A percentile compares a stretch with the other conserved stretches of the same genome.
These are phyloP conservation scores for Oropetium thomaeum DNA, from an alignment of 176 grass and related monocot genomes.

Conservation along the genomic window DNA sequence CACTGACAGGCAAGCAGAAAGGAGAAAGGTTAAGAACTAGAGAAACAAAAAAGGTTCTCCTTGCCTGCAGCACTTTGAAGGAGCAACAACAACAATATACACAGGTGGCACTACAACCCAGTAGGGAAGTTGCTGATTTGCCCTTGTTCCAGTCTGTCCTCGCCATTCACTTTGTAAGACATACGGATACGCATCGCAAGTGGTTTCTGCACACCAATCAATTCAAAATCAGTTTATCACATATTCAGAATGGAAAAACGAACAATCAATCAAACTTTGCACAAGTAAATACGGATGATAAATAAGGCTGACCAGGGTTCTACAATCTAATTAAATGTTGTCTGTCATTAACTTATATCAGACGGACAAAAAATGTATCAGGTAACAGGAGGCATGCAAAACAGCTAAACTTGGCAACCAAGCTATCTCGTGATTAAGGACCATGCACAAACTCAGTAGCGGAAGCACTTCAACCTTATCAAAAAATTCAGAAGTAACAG, in stretches of 20 bases:
- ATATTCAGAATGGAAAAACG: neutral
- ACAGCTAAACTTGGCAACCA: conserved; percentile 1
- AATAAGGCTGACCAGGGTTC: neutral
- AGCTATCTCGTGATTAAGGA: neutral
- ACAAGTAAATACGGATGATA: conserved; percentile 25
- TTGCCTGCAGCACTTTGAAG: conserved; percentile 30
- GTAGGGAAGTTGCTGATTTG: conserved; percentile 90
- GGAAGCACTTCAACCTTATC: conserved; percentile 15
- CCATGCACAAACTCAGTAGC: neutral
- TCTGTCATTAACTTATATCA: neutral
- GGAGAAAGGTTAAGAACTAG: conserved; percentile 32
- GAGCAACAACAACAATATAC: conserved; percentile 30
- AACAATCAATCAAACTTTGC: neutral
- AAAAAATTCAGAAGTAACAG: neutral
- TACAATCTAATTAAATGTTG: neutral
- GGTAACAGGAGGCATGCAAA: neutral
- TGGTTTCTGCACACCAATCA: conserved; percentile 57
- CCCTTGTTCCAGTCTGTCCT: conserved; percentile 90
- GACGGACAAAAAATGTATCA: neutral
- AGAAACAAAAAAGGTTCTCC: conserved; percentile 4
- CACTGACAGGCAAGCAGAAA: conserved; percentile 26
- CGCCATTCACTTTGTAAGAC: conserved; percentile 84
- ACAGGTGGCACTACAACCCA: conserved; percentile 60
- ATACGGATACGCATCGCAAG: conserved; percentile 83
- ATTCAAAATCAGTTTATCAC: conserved; percentile 1